These are phyloP conservation scores for Pseudonitzschia delicatissima DNA, from an alignment of 108 stramenopile species.

Conservation along the genomic window DNA sequence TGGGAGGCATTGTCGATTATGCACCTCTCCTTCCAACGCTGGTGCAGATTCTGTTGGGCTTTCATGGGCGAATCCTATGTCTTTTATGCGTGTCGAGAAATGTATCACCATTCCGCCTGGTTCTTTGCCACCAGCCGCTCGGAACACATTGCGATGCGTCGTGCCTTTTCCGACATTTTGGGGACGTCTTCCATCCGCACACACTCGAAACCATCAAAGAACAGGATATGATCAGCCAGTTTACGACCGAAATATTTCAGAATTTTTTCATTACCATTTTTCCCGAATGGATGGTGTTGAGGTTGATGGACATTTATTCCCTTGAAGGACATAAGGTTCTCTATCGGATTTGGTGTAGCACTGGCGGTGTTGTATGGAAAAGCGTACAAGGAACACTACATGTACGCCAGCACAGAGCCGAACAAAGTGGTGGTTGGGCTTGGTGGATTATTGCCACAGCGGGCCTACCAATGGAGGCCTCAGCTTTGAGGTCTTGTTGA, in stretches of 20 bases:
- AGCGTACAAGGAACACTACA: conserved; percentile 33
- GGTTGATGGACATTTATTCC: conserved; percentile 79
- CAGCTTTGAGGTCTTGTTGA: conserved; percentile 53
- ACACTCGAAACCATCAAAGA: conserved; percentile 49
- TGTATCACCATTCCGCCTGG: conserved; percentile 55
- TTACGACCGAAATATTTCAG: conserved; percentile 62
- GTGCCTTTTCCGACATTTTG: conserved; percentile 63
- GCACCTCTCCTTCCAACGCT: conserved; percentile 64
- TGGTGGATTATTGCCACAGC: conserved; percentile 22
- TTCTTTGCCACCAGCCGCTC: conserved; percentile 52
- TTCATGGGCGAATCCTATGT: conserved; percentile 74
- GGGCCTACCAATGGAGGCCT: conserved; percentile 26
- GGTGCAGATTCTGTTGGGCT: conserved; percentile 33
- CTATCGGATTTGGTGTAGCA: conserved; percentile 74
- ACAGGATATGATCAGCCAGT: conserved; percentile 46
- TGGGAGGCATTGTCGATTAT: conserved; percentile 58
- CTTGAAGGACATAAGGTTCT: conserved; percentile 76
- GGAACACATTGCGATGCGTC: conserved; percentile 62
- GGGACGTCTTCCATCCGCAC: conserved; percentile 46
- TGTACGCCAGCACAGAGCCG: conserved; percentile 14
- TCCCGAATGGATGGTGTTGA: conserved; percentile 45
- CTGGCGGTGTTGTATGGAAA: conserved; percentile 52
- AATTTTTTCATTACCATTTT: conserved; percentile 62
- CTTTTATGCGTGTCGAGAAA: conserved; percentile 73
- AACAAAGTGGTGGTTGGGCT: conserved; percentile 41